Percentiles rank a stretch among this genome's conserved stretches.
phyloP scores from a whole-genome alignment of 129 eudicot species.

The Scalesia atractyloides region DNA sequence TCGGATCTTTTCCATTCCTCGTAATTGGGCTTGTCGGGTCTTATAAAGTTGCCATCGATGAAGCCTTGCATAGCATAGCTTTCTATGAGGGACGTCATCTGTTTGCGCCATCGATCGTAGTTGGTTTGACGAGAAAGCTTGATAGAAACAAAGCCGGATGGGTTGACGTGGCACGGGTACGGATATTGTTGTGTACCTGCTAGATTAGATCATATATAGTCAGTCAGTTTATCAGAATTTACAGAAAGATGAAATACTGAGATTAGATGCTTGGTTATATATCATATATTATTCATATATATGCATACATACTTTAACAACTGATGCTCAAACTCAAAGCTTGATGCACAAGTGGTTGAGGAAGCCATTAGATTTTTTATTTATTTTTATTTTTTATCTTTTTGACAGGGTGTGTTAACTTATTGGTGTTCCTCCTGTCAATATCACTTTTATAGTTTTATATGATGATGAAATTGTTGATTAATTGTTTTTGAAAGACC shows the following conservation, averaged over 20 bases:
- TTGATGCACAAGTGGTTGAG: not conserved
- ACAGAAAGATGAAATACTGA: not conserved
- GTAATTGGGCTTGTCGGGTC: not conserved
- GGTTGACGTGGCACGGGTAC: not conserved
- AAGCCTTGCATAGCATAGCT: constrained; percentile 10
- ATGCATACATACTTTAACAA: not conserved
- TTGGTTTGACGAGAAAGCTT: not conserved
- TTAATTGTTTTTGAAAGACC: not conserved
- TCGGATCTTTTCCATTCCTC: constrained; percentile 15
- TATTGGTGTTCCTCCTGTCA: constrained; percentile 3
- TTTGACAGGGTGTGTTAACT: not conserved
- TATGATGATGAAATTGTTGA: not conserved
- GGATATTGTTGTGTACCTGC: constrained; percentile 15
- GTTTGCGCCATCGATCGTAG: not conserved
- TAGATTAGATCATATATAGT: not conserved
- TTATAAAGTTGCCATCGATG: not conserved
- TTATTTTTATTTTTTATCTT: no score
- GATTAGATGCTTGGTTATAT: not conserved
- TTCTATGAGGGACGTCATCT: constrained; percentile 1
- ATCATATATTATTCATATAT: not conserved
- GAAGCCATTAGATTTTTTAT: not conserved
- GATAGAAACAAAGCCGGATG: constrained; percentile 6
- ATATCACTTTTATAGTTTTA: not conserved
- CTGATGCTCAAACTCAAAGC: constrained; percentile 5
- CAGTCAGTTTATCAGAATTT: not conserved